Evolutionary conservation across 805 yeast genomes (phyloP), one percentile per base, ranked within the genome.

Genomic region (Yarrowia phangngaensis): DNA sequence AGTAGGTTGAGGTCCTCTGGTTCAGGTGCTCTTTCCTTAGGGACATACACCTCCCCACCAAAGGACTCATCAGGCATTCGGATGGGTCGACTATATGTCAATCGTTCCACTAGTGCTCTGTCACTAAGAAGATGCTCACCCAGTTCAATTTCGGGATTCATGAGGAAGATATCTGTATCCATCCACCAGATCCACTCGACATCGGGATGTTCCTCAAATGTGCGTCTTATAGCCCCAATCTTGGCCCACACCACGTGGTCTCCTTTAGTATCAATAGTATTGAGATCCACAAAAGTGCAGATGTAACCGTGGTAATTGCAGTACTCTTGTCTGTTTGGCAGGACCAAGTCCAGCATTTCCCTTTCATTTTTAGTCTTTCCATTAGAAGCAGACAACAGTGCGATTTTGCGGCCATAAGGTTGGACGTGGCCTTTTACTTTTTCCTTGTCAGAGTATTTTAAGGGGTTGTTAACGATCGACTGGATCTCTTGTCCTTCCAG

Each of bases 161-260:
- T 63, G 45, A 66, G 60, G 19, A 66, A 54, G 11, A 62, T 61
- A 27, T 66, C 70, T 6, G 58, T 55, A 50, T 66, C 70, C 16
- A 66, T 56, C 69, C 68, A 65, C 67, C 67, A 66, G 20, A 66
- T 55, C 70, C 70, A 66, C 43, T 66, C 65, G 14, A 61, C 67
- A 3, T 60, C 56, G 4, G 69, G 67, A 49, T 62, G 47, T 19
- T 29, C 31, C 11, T 54, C 57, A 31, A 64, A 62, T 4, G 65
- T 59, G 11, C 61, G 60, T 40, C 53, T 53, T 15, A 66, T 56
- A 12, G 68, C 66, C 4, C 64, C 61, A 20, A 65, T 50, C 48
- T 66, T 66, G 28, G 56, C 55, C 70, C 70, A 66, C 7, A 54
- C 59, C 13, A 58, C 55, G 27, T 51, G 56, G 11, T 43, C 29